phyloP scores from a whole-genome alignment of 345 rosid genomes.

The Punica granatum region DNA sequence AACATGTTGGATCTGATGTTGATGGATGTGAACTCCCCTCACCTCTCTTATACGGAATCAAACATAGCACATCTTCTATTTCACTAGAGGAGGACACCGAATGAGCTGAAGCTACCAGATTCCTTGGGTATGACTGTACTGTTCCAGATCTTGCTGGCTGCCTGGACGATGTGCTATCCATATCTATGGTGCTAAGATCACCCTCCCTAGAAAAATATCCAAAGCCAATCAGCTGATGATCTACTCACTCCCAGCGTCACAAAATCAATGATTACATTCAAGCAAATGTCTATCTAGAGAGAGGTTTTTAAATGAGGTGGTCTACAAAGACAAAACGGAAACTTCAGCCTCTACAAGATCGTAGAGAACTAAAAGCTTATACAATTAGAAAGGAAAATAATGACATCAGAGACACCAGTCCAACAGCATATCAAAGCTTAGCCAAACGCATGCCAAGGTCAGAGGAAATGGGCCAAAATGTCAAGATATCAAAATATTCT shows the following conservation, averaged over 20 bases:
- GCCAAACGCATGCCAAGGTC: neutral
- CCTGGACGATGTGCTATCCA: conserved; percentile 6
- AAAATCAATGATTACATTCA: neutral
- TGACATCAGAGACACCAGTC: neutral
- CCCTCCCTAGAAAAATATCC: conserved; percentile 14
- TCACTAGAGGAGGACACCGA: conserved; percentile 14
- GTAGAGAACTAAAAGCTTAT: neutral
- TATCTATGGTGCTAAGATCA: conserved; percentile 6
- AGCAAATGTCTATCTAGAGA: neutral
- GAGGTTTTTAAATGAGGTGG: neutral
- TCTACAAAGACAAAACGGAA: neutral
- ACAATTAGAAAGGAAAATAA: neutral
- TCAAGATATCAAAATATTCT: neutral
- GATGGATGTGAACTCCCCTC: neutral
- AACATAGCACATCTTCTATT: conserved; percentile 10
- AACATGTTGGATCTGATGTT: neutral
- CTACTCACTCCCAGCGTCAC: neutral
- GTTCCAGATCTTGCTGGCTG: neutral
- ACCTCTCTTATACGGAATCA: conserved; percentile 13
- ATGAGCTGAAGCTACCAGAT: conserved; percentile 3
- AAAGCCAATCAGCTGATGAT: neutral
- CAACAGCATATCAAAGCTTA: neutral
- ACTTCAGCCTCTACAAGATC: neutral
- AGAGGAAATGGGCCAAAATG: neutral
- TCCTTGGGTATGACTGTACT: neutral